Conservation (phyloP, 2,329 filamentous ascomycete species). For the Coniosporium tulheliwenetii region DNA sequence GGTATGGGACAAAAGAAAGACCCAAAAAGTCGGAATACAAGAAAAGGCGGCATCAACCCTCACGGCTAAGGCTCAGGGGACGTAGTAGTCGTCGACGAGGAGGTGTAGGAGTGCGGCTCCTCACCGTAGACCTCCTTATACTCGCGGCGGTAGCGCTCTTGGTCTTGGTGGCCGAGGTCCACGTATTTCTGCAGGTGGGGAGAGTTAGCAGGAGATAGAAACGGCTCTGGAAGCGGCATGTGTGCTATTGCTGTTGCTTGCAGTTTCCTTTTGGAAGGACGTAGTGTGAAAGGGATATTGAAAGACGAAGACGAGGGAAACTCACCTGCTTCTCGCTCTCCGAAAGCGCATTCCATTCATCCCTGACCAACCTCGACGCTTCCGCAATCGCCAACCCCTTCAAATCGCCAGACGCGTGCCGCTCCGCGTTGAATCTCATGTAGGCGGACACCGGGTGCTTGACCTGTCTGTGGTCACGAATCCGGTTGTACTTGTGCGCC, state of each 20-base stretch:
- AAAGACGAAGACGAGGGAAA: too few relatives aligned
- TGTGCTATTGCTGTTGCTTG: not conserved
- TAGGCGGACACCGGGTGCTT: constrained; percentile 27
- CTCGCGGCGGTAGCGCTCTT: constrained; percentile 13
- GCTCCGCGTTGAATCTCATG: constrained; percentile 28
- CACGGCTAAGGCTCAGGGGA: too few relatives aligned
- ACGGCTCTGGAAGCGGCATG: not conserved
- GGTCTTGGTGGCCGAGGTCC: constrained; percentile 12
- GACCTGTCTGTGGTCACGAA: constrained; percentile 39
- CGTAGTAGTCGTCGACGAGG: not conserved
- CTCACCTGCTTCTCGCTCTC: constrained; percentile 31
- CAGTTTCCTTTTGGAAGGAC: too few relatives aligned
- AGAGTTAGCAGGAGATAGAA: not conserved
- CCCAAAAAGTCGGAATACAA: too few relatives aligned
- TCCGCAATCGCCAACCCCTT: constrained; percentile 28
- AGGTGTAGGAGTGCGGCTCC: not conserved
- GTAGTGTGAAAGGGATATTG: too few relatives aligned
- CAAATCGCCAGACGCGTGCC: constrained; percentile 32
- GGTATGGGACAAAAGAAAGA: too few relatives aligned
- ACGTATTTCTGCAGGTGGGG: constrained; percentile 5
- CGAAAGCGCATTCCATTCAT: constrained; percentile 33
- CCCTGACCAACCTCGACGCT: constrained; percentile 19
- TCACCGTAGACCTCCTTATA: constrained; percentile 13
- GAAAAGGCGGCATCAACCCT: too few relatives aligned
- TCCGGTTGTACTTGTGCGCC: constrained; percentile 7